Base-by-base conservation (phyloP, 345 rosid species). In the Iberis pinnata region DNA sequence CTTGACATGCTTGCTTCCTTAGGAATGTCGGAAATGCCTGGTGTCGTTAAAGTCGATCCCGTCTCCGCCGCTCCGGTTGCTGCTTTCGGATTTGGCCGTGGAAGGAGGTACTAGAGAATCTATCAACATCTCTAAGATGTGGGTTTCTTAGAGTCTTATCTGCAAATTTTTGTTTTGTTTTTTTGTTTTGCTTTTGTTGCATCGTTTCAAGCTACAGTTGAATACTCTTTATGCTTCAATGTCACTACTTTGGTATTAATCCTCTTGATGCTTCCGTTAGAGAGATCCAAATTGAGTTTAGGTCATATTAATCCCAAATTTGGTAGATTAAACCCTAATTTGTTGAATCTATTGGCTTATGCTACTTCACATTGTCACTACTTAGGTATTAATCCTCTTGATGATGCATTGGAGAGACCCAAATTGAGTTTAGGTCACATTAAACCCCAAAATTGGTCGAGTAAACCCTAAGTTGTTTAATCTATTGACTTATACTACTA, bases 181-280 rank as follows among this genome's bases (percentile, higher is more conserved):
- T 62, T 63, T n/a, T n/a, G n/a, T n/a, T n/a, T n/a, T n/a, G 27
- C 6, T 62, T 63, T 46, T 9, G 37, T 8, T 49, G 43, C 7
- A 56, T 49, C 37, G 36, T 49, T 10, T 47, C 11, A 45, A 10
- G 51, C 15, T 42, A 12, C 56, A 49, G 24, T 22, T 42, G 1
- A 0, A 2, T 41, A 45, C 48, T 46, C 26, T 39, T 15, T 54
- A 64, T 22, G 52, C 59, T 38, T 52, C 39, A 16, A 31, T 39
- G 18, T 32, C 18, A 41, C 17, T 27, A 11, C 10, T 6, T 14
- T 1, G 7, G 8, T 27, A 3, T 20, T 17, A 4, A 3, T 12
- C 16, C 7, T 61, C 18, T 27, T 37, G 4, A 13, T 53, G 29
- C 45, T 36, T 24, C 2, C n/a, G 18, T 48, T 48, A 27, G 32